Evolutionary conservation across 495 filamentous ascomycete species (phyloP), one percentile per base, ranked within the genome.

Genomic region (Collariella sp.): DNA sequence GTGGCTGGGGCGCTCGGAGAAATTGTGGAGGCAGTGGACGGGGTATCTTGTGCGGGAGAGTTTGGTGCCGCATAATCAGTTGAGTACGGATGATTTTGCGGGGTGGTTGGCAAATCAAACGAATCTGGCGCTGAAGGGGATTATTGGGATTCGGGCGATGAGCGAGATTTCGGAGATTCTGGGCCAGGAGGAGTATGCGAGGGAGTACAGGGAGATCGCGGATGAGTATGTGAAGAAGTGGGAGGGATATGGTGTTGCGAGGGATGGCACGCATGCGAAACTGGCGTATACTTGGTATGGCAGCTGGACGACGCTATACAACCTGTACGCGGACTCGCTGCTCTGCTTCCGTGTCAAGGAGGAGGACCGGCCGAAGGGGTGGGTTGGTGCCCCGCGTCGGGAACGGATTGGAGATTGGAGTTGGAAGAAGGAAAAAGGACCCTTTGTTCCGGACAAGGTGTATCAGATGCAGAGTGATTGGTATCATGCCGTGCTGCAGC

Each of bases 11-110:
- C 68, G 67, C 10, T 87, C 83, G 52, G 95, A 96, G 67, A 72
- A 68, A 46, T 75, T 97, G 13, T 95, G 88, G 89, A 88, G 85
- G 57, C 86, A 95, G 63, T 97, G 91, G 91, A 95, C 91, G 0
- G 80, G 81, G 5, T 97, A 96, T 61, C 78, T 97, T 5, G 83
- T 95, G 15, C 82, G 90, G n/a, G 91, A 85, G 70, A 85, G 86
- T 23, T 76, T 97, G 29, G 79, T 88, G 54, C 91, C 91, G 13
- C 81, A 83, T 41, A 90, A 90, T 62, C 91, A 97, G 69, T 79
- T 96, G 10, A 91, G 83, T 24, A 97, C 91, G 5, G 91, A 97
- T 66, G 91, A 97, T 67, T 97, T 97, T 67, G 91, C 91, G 26
- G 91, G 91, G 38, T 93, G 88, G 81, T 78, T 97, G 41, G 83